phyloP scores from a whole-genome alignment of 2,329 filamentous ascomycete genomes.

The Diplodia intermedia region DNA sequence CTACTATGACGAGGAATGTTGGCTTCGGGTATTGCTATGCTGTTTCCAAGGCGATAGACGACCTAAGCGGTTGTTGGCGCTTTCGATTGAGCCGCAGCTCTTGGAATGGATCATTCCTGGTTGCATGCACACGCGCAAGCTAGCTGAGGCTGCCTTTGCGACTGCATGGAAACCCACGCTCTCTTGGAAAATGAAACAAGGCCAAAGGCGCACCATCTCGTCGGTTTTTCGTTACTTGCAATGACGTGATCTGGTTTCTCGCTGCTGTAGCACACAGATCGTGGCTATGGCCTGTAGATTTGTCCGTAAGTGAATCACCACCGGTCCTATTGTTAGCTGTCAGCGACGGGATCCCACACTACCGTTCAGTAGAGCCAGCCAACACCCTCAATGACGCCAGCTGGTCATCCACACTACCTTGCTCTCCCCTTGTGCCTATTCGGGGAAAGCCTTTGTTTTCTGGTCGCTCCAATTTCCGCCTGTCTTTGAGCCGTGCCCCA shows the following conservation, averaged over 20 bases:
- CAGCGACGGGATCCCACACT: conserved; percentile 3
- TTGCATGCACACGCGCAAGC: background rate
- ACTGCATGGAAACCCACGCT: background rate
- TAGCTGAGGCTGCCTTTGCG: background rate
- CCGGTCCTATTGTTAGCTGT: conserved; percentile 22
- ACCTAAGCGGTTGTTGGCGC: background rate
- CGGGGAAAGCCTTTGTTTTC: conserved; percentile 3
- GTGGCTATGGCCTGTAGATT: conserved; percentile 5
- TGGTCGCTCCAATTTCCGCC: conserved; percentile 15
- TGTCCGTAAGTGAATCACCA: background rate
- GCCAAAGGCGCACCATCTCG: background rate
- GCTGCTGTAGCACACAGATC: background rate
- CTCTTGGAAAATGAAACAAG: background rate
- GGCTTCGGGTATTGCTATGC: background rate
- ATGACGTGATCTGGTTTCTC: background rate
- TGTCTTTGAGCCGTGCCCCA: conserved; percentile 16
- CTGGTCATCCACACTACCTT: background rate
- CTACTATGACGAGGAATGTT: background rate
- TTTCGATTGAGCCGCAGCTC: background rate
- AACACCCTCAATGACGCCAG: background rate
- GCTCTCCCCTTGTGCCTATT: conserved; percentile 6
- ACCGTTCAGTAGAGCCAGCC: background rate
- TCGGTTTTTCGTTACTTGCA: background rate
- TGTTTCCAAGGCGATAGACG: background rate
- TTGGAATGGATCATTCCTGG: background rate